Conservation (phyloP, 1,284 basidiomycete species). For the Leccinum pachyderme region DNA sequence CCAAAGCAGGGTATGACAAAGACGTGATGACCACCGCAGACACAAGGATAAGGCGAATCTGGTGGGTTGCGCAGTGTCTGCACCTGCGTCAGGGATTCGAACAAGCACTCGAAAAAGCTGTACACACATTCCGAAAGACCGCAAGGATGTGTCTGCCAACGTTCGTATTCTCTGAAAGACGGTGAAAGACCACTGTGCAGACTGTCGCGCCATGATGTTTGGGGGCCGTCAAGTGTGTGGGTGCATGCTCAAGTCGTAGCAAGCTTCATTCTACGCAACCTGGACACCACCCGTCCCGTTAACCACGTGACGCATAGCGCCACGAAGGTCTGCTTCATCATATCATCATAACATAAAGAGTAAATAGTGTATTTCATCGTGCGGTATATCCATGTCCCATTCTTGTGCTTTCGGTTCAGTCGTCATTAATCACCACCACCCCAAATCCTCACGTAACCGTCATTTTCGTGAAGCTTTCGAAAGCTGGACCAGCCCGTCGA, state of each 20-base stretch:
- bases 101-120: slow-evolving; percentile 1
- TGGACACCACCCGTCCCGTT: background rate
- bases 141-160: slow-evolving; percentile 54
- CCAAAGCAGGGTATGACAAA: slow-evolving; percentile 89
- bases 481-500: slow-evolving; percentile 49
- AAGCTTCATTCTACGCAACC: background rate
- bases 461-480: slow-evolving; percentile 32
- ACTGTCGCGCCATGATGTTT: slow-evolving; percentile 26
- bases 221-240: slow-evolving; percentile 10
- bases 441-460: background rate
- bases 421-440: background rate
- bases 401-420: slow-evolving; percentile 1
- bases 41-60: slow-evolving; percentile 91
- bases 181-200: slow-evolving; percentile 3
- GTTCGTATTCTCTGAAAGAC: slow-evolving; percentile 39
- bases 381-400: slow-evolving; percentile 19
- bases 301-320: slow-evolving; percentile 14
- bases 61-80: slow-evolving; percentile 85
- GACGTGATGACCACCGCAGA: slow-evolving; percentile 95
- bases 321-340: background rate
- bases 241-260: slow-evolving; percentile 16
- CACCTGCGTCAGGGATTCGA: slow-evolving; percentile 14
- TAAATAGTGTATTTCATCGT: slow-evolving; percentile 14
- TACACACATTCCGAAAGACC: slow-evolving; percentile 74
- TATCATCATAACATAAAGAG: slow-evolving; percentile 10